Conservation (phyloP, 2,329 filamentous ascomycete species). For the Ophiognomonia clavigignenti-juglandacearum region DNA sequence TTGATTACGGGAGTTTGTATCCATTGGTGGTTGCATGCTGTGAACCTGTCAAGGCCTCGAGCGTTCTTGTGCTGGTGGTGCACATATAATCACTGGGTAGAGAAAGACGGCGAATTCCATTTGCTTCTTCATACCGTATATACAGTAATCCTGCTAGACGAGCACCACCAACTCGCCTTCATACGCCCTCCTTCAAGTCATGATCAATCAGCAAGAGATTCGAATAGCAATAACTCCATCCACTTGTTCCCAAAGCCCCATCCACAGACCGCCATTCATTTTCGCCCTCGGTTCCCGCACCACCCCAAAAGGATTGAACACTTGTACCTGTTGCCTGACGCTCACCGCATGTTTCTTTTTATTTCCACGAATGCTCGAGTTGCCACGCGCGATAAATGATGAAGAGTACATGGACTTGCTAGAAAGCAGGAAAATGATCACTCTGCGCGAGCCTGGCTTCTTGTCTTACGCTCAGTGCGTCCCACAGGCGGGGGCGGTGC, state of each 20-base stretch:
- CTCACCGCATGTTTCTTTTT: background rate
- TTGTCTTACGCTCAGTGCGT: conserved; percentile 32
- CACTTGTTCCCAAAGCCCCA: background rate
- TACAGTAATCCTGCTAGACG: conserved; percentile 3
- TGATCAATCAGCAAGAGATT: background rate
- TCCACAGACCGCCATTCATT: background rate
- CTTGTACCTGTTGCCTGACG: background rate
- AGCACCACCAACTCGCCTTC: background rate
- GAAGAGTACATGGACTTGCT: background rate
- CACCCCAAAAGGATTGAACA: conserved; percentile 1
- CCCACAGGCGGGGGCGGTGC: conserved; percentile 24
- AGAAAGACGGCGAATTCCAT: background rate
- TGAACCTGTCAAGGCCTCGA: no score
- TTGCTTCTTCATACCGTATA: conserved; percentile 8
- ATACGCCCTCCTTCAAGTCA: background rate
- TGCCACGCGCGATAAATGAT: no score
- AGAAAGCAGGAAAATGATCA: background rate
- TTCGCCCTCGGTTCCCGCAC: background rate
- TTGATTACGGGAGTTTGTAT: no score
- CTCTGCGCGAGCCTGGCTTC: conserved; percentile 29
- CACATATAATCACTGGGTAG: background rate
- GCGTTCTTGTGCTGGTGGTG: no score
- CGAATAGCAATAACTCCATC: conserved; percentile 9
- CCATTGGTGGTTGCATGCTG: no score
- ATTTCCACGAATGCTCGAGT: no score